Evolutionary conservation across 1,139 yeast genomes (phyloP), one percentile per base, ranked within the genome.

Genomic region (Geotrichum fermentans): DNA sequence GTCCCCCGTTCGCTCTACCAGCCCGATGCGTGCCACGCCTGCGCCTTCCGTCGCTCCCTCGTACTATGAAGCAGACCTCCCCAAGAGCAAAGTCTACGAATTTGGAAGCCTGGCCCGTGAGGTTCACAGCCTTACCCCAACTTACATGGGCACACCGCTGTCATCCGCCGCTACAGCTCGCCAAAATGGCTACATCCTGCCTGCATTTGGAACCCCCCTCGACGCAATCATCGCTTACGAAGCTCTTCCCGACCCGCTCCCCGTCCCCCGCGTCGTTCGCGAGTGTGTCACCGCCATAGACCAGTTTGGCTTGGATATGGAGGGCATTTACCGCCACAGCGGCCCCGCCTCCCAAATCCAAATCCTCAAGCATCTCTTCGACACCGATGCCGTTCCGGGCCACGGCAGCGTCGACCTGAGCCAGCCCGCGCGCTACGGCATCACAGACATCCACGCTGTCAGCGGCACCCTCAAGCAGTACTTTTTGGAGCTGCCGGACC

Each of bases 221-320:
- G 95, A 85, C 55, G 80, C 77, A 8, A 70, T 87, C 44, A 79
- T 89, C 22, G 83, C 82, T 54, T 80, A 77, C 58, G 96, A 95
- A 53, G 96, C 88, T 47, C 95, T 87, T 57, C 53, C 53, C 1
- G 50, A 42, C 14, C 49, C 49, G 6, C 28, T 46, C 14, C 51
- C 53, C 2, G 96, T 90, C 2, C 97, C 98, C 1, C 75, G 86
- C n/a, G 77, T 90, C 43, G 97, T 90, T 8, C 82, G 83, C 57
- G 87, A 83, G 61, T 90, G 97, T 71, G 84, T 90, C 48, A 84
- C 83, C 56, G 83, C 90, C 7, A 80, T 92, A 40, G 97, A 92
- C 64, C 74, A 75, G 35, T 81, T 83, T 64, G 98, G 98, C 1
- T 66, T 85, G 40, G 83, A 86, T 47, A 73, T 85, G 39, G 97